A percentile compares a stretch with the other conserved stretches of the same genome.
Conservation (phyloP, 2,329 filamentous ascomycete genomes). For the Cercospora sesami region DNA sequence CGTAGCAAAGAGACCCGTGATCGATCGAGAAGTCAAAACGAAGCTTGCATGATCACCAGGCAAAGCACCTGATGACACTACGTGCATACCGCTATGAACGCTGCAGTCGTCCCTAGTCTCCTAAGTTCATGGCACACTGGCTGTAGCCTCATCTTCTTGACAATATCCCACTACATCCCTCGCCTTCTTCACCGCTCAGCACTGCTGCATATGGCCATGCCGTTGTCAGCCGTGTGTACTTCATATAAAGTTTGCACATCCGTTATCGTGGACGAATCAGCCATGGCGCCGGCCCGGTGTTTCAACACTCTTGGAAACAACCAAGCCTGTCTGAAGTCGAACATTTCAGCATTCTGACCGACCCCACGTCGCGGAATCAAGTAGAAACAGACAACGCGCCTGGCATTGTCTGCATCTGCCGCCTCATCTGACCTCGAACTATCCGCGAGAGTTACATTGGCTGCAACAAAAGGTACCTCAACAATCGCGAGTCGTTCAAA, state of each 20-base stretch:
- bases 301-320: constrained; percentile 1
- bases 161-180: constrained; percentile 13
- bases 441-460: not conserved
- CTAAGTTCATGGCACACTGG: not conserved
- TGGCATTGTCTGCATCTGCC: not conserved
- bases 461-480: not conserved
- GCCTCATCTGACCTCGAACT: not conserved
- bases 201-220: not conserved
- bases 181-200: constrained; percentile 6
- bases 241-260: constrained; percentile 1
- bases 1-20: not conserved
- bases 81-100: not conserved
- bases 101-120: not conserved
- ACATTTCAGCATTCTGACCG: not conserved
- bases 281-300: not conserved
- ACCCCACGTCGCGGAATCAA: not conserved
- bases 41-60: not conserved
- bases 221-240: constrained; percentile 6
- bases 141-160: not conserved
- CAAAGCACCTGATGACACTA: not conserved
- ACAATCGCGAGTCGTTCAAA: not conserved
- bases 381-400: not conserved
- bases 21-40: not conserved
- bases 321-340: not conserved
- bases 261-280: constrained; percentile 2